phyloP scores from a whole-genome alignment of 1,284 basidiomycete genomes.

The Microbotryomycetes sp. region DNA sequence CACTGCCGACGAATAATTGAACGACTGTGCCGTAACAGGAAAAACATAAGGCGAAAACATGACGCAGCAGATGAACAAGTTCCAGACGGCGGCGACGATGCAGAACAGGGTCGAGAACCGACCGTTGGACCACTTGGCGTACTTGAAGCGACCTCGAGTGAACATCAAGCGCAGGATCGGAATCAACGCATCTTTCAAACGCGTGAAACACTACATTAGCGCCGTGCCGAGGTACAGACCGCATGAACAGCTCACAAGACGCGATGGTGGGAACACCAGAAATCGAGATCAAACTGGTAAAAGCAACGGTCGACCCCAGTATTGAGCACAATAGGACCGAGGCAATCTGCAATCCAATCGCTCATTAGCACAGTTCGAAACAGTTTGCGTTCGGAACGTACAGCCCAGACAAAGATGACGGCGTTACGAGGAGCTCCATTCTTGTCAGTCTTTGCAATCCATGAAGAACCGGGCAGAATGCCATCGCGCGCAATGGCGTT shows the following conservation, averaged over 20 bases:
- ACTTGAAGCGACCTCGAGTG: conserved; percentile 62
- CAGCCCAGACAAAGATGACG: conserved; percentile 15
- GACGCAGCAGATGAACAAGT: conserved; percentile 44
- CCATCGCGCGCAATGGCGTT: conserved; percentile 81
- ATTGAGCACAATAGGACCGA: conserved; percentile 67
- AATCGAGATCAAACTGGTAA: conserved; percentile 71
- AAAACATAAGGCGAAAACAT: conserved; percentile 72
- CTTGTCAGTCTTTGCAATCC: conserved; percentile 63
- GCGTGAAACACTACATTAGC: too few relatives aligned
- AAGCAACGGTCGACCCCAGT: conserved; percentile 72
- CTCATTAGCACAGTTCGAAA: too few relatives aligned
- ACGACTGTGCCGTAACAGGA: conserved; percentile 59
- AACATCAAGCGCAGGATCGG: conserved; percentile 58
- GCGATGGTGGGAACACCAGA: conserved; percentile 70
- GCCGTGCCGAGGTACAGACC: too few relatives aligned
- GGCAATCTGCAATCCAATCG: conserved; percentile 47
- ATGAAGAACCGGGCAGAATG: conserved; percentile 65
- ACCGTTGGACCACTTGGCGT: conserved; percentile 63
- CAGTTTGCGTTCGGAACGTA: background rate
- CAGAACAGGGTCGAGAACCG: conserved; percentile 59
- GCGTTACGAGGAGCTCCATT: conserved; percentile 60
- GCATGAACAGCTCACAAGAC: conserved; percentile 45
- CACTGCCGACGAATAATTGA: conserved; percentile 62
- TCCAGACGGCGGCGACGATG: conserved; percentile 58
- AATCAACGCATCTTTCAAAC: conserved; percentile 61